Evolutionary conservation across 2,329 filamentous ascomycete genomes (phyloP), one percentile per base, ranked within the genome.

Genomic region (Septoria linicola): DNA sequence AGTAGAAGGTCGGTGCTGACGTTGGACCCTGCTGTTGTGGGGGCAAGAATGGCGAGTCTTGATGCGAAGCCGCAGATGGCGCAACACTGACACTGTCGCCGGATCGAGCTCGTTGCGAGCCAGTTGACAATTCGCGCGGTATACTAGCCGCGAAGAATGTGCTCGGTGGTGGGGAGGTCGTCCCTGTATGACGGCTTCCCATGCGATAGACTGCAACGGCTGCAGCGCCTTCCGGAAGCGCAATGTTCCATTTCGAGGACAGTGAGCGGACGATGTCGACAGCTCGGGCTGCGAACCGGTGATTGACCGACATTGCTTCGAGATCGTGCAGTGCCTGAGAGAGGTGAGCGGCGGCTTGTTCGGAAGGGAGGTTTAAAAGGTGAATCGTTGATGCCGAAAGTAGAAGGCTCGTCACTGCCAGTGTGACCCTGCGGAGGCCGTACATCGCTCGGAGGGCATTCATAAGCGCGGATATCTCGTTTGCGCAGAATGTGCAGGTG

Each of bases 401-500:
- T 1, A 76, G 57, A 25, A 73, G 63, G 40, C 71, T 70, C 11
- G 67, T 69, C 11, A 74, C 65, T 2, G 68, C 53, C 6, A 75
- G 59, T 13, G 68, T 65, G 4, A 72, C 68, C 1, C 69, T 66
- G 36, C 74, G 68, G 31, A 76, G 63, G 14, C 68, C 66, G 54
- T 76, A 77, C 55, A 72, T 64, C n/a, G 65, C 63, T 19, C 73
- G 70, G 42, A 77, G 72, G 11, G 68, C 63, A 31, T 69, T 69
- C 51, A 73, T 64, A 3, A 77, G 62, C 4, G 62, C 63, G 1
- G 73, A 72, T 1, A 76, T 72, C 45, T 70, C 68, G 51, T 74
- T 75, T 2, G 73, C 73, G 36, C 69, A 70, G 35, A 69, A 67
- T n/a, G 76, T 76, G 67, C 85, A 88, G 13, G 87, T 80, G 55